Base-by-base conservation (phyloP, 805 yeast genomes). In the Priceomyces fermenticarens region DNA sequence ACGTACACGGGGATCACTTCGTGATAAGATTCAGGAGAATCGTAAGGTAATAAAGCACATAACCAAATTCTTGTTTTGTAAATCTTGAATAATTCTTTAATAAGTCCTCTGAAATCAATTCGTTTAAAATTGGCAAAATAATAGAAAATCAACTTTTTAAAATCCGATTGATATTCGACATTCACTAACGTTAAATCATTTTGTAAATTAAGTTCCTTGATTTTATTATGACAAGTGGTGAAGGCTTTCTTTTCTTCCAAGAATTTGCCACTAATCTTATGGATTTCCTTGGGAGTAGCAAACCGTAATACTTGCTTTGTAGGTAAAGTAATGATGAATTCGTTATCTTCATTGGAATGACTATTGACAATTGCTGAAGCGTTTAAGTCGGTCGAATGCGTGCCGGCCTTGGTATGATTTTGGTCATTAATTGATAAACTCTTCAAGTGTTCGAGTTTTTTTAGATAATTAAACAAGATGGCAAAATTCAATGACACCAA, bases 301-400 rank as follows among this genome's bases (percentile, higher is more conserved):
- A 85, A 85, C 47, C 93, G 64, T 31, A 85, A 62, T 12, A 85
- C 83, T 58, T 85, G 90, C 55, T 86, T 86, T 5, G 88, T 81
- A 14, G 93, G 93, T 39, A 85, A 73, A 10, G 67, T 59, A 26
- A 86, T 81, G 39, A 84, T 73, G 45, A 78, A 78, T 51, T 77
- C 80, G 47, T 77, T 79, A 51, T 78, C 83, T 51, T 78, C 80
- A 42, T 74, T 75, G 39, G 59, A 59, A 40, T 63, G 65, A n/a
- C 57, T 53, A 45, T 67, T 68, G 30, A 68, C 60, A 27, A 68
- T 67, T 1, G 51, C 36, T 1, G 68, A 55, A 2, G 72, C 73
- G 46, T 60, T 61, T 32, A 65, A 39, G 10, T 39, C 35, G 0
- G 69, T 61, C 51, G 81, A 56, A 55, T 65, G 63, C 42, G 70